Percentiles rank a stretch among this genome's conserved stretches.
These are phyloP conservation scores for Ustilago trichophora DNA, from an alignment of 1,284 basidiomycete species.

Conservation along the genomic window DNA sequence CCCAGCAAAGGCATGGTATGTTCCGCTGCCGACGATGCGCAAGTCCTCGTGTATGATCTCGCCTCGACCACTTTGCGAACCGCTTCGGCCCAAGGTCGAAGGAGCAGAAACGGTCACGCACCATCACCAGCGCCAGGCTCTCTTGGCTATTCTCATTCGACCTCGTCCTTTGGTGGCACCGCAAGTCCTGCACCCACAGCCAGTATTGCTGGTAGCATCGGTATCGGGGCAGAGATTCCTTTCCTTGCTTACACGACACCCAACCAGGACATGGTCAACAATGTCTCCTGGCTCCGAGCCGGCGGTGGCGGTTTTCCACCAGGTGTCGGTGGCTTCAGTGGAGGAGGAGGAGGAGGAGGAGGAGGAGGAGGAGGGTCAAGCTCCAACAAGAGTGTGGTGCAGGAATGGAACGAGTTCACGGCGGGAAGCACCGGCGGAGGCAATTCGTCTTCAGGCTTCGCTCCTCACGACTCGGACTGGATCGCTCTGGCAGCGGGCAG, in stretches of 20 bases:
- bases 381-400: conserved; percentile 54
- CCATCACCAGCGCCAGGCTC: conserved; percentile 50
- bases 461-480: conserved; percentile 49
- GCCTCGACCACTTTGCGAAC: conserved; percentile 61
- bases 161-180: conserved; percentile 42
- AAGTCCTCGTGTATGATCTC: conserved; percentile 65
- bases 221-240: conserved; percentile 60
- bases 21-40: conserved; percentile 63
- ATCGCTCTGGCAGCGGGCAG: conserved; percentile 45
- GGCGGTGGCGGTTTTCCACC: conserved; percentile 27
- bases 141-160: conserved; percentile 36
- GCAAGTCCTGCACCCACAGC: conserved; percentile 39
- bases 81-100: conserved; percentile 62
- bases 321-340: conserved; percentile 34
- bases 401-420: conserved; percentile 65
- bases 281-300: conserved; percentile 62
- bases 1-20: conserved; percentile 66
- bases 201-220: conserved; percentile 43
- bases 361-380: conserved; percentile 15
- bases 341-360: too few species aligned
- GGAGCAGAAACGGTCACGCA: conserved; percentile 59
- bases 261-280: conserved; percentile 64
- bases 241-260: conserved; percentile 62
- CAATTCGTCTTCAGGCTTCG: conserved; percentile 20
- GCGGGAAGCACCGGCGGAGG: conserved; percentile 27